Evolutionary conservation across 805 yeast genomes (phyloP).

Genomic region (Yarrowia sp.): DNA sequence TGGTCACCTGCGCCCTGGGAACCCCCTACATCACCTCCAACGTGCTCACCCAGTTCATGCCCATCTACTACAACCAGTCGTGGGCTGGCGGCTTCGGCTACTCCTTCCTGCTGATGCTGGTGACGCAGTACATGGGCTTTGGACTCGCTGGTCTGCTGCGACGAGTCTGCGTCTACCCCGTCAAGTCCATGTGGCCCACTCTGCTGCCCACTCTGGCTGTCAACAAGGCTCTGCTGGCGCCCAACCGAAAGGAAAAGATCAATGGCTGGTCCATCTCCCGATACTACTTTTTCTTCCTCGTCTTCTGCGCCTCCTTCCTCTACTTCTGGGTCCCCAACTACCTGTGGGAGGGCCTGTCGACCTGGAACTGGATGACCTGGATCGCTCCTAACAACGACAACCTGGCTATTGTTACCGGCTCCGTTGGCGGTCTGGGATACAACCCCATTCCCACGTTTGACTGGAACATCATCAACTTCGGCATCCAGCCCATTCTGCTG

Average conservation of each 20-base stretch:
- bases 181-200: constrained; percentile 47
- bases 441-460: constrained; percentile 46
- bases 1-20: constrained; percentile 46
- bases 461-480: constrained; percentile 39
- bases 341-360: constrained; percentile 58
- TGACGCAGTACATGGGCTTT: constrained; percentile 53
- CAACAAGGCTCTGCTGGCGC: constrained; percentile 36
- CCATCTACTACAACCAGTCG: constrained; percentile 27
- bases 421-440: constrained; percentile 41
- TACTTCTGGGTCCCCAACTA: constrained; percentile 71
- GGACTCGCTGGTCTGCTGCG: constrained; percentile 56
- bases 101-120: constrained; percentile 47
- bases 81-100: constrained; percentile 38
- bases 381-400: constrained; percentile 51
- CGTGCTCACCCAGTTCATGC: constrained; percentile 27
- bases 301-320: constrained; percentile 45
- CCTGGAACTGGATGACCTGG: constrained; percentile 65
- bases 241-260: constrained; percentile 45
- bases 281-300: constrained; percentile 49
- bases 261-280: constrained; percentile 63
- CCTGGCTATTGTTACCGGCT: constrained; percentile 63
- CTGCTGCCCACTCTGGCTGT: constrained; percentile 55
- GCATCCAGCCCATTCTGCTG: constrained; percentile 28
- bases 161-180: constrained; percentile 48
- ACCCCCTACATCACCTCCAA: constrained; percentile 28